Conservation (phyloP, 2,329 filamentous ascomycete species). For the Aspergillus texensis region DNA sequence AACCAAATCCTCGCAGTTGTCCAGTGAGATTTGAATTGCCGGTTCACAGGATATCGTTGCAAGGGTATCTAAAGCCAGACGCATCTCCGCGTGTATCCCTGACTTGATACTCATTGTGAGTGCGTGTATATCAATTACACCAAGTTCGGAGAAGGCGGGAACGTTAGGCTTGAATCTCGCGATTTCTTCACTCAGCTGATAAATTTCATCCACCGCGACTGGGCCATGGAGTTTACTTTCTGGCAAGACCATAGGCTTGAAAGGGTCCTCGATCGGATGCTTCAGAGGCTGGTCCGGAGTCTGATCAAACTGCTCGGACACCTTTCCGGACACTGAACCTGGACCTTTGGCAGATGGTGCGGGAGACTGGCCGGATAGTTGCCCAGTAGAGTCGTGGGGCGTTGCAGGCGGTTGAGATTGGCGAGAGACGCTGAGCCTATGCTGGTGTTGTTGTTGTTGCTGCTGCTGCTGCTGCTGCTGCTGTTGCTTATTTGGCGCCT, state of each 20-base stretch:
- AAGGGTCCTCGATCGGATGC: conserved; percentile 46
- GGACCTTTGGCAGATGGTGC: conserved; percentile 32
- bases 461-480: conserved; percentile 22
- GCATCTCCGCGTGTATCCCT: conserved; percentile 86
- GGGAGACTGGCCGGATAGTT: conserved; percentile 32
- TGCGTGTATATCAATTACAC: conserved; percentile 85
- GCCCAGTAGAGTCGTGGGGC: conserved; percentile 31
- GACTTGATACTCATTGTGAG: conserved; percentile 88
- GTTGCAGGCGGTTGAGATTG: conserved; percentile 36
- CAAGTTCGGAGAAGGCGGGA: conserved; percentile 75
- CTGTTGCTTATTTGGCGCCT: conserved; percentile 35
- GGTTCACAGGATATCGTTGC: conserved; percentile 69
- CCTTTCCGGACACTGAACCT: conserved; percentile 31
- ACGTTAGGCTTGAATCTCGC: conserved; percentile 71
- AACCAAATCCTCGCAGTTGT: conserved; percentile 81
- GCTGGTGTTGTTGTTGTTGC: conserved; percentile 21
- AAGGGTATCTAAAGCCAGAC: conserved; percentile 83
- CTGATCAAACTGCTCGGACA: conserved; percentile 32
- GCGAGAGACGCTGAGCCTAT: conserved; percentile 36
- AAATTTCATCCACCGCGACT: conserved; percentile 67
- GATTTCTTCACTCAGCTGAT: conserved; percentile 67
- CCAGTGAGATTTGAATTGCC: conserved; percentile 67
- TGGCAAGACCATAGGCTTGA: conserved; percentile 50
- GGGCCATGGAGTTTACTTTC: conserved; percentile 68
- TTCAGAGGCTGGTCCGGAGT: conserved; percentile 37